These are phyloP conservation scores for Mycena galopus DNA, from an alignment of 768 basidiomycete genomes.

Conservation along the genomic window DNA sequence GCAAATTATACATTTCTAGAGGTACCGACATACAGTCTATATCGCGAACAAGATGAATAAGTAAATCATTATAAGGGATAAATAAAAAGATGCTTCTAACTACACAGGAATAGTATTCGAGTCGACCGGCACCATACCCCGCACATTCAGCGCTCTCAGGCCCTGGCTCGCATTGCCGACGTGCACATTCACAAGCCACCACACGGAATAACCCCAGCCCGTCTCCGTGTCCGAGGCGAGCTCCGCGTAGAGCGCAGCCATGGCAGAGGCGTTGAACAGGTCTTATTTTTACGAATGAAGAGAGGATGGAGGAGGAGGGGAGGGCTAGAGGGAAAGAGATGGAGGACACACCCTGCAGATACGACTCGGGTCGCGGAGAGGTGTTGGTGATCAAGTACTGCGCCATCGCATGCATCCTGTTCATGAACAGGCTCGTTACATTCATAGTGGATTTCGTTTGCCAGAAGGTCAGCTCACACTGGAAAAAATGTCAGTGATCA, in stretches of 20 bases:
- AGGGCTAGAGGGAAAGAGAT: too few relatives aligned
- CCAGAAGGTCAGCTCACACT: constrained; percentile 93
- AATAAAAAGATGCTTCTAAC: too few relatives aligned
- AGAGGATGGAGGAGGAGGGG: too few relatives aligned
- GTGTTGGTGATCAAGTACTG: constrained; percentile 85
- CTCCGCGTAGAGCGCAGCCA: constrained; percentile 80
- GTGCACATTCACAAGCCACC: too few relatives aligned
- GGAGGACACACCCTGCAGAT: constrained; percentile 61
- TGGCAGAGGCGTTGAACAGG: constrained; percentile 69
- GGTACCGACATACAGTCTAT: too few relatives aligned
- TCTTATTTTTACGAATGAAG: too few relatives aligned
- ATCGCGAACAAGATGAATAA: too few relatives aligned
- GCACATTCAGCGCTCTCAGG: constrained; percentile 80
- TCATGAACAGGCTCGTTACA: constrained; percentile 79
- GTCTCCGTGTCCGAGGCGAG: constrained; percentile 91
- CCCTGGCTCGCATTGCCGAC: too few relatives aligned
- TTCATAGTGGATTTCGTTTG: constrained; percentile 73
- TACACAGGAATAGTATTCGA: constrained; percentile 90
- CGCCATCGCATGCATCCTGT: constrained; percentile 72
- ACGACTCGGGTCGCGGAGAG: constrained; percentile 92
- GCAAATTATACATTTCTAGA: too few relatives aligned
- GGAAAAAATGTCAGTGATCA: too few relatives aligned
- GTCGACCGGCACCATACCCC: constrained; percentile 77
- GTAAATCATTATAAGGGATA: too few relatives aligned
- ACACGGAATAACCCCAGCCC: constrained; percentile 67